A percentile compares a stretch with the other conserved stretches of the same genome.
Conservation (phyloP, 352 stramenopile species). For the Globisporangium sylvaticum region DNA sequence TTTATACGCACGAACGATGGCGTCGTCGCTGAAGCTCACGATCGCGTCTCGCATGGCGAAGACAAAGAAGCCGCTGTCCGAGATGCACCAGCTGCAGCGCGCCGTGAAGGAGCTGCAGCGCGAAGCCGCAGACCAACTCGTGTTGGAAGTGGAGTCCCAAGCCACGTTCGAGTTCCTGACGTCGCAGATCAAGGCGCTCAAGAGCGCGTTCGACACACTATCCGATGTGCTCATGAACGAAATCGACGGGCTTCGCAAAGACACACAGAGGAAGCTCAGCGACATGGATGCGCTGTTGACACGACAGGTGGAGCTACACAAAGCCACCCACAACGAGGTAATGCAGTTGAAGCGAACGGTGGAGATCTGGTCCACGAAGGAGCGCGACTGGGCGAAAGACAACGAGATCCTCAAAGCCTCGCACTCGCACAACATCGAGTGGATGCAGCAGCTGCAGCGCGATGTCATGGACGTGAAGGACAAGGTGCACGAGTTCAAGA, state of each 20-base stretch:
- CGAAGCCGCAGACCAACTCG: conserved; percentile 67
- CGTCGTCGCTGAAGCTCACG: conserved; percentile 38
- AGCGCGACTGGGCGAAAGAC: conserved; percentile 83
- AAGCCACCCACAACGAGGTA: conserved; percentile 59
- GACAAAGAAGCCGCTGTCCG: conserved; percentile 73
- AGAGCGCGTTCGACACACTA: conserved; percentile 72
- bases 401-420: conserved; percentile 83
- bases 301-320: conserved; percentile 54
- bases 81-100: conserved; percentile 78
- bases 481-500: conserved; percentile 60
- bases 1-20: conserved; percentile 23
- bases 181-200: conserved; percentile 69
- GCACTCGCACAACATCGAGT: conserved; percentile 81
- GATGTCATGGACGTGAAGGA: conserved; percentile 82
- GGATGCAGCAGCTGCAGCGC: conserved; percentile 83
- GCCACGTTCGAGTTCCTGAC: conserved; percentile 82
- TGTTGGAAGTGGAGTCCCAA: conserved; percentile 76
- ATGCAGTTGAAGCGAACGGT: conserved; percentile 71
- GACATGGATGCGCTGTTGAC: conserved; percentile 60
- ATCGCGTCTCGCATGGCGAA: conserved; percentile 68
- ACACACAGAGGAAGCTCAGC: conserved; percentile 53
- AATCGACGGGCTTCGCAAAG: conserved; percentile 62
- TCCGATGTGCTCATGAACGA: conserved; percentile 77
- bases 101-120: conserved; percentile 75
- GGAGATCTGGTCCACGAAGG: conserved; percentile 77